Conservation (phyloP, 169 alveolate species). For the Eimeria praecox region DNA sequence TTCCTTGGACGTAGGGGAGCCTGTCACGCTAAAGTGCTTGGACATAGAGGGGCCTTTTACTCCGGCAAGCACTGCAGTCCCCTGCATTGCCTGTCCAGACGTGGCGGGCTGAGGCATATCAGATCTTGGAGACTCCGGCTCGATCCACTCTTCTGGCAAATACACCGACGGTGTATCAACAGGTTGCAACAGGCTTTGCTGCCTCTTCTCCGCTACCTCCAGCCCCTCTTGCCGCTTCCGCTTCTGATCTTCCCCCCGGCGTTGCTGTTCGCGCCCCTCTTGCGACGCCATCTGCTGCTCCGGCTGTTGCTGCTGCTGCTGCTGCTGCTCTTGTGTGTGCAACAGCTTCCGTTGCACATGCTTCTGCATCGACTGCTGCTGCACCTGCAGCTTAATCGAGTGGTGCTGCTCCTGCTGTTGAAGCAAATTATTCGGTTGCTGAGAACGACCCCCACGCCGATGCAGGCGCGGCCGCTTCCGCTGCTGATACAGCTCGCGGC, state of each 20-base stretch:
- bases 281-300: not conserved
- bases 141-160: conserved; percentile 63
- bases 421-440: not conserved
- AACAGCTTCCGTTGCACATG: not conserved
- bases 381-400: too few species aligned
- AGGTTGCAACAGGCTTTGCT: not conserved
- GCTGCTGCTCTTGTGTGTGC: not conserved
- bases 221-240: not conserved
- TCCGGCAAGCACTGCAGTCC: too few species aligned
- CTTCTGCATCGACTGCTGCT: too few species aligned
- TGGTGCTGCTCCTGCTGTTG: conserved; percentile 27
- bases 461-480: not conserved
- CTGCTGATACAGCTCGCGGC: too few species aligned
- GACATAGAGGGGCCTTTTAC: not conserved
- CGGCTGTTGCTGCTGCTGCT: not conserved
- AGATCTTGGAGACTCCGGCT: not conserved
- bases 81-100: not conserved
- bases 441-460: not conserved
- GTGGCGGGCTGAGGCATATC: not conserved
- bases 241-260: not conserved
- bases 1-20: not conserved
- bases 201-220: not conserved
- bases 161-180: conserved; percentile 11
- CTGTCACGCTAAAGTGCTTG: too few species aligned
- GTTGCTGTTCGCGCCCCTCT: not conserved